Evolutionary conservation across 331 rosid genomes (phyloP).

Genomic region (Dryas integrifolia): DNA sequence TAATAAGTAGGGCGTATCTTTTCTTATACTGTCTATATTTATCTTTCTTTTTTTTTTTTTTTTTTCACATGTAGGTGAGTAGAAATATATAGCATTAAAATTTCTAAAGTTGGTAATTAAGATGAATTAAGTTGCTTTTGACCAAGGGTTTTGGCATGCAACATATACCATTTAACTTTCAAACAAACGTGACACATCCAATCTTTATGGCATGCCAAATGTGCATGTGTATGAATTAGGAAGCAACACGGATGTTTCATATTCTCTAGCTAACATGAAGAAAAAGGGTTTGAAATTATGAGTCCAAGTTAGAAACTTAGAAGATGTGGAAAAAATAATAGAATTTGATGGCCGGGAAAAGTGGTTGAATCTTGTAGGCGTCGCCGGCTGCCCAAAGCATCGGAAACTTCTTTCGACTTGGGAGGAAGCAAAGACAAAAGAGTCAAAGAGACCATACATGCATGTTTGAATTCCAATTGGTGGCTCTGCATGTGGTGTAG

Average conservation of each 20-base stretch:
- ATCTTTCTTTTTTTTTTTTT: no score
- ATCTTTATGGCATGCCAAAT: background rate
- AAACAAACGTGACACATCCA: slow-evolving; percentile 4
- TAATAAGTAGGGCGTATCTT: no score
- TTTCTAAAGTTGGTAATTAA: no score
- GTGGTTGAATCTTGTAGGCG: background rate
- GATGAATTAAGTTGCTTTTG: background rate
- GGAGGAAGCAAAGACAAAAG: background rate
- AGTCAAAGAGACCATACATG: background rate
- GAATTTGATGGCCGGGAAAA: background rate
- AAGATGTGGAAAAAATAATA: background rate
- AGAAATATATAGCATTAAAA: no score
- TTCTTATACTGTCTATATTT: no score
- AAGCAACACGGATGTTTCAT: slow-evolving; percentile 13
- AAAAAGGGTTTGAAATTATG: background rate
- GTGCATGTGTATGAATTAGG: slow-evolving; percentile 12
- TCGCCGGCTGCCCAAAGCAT: slow-evolving; percentile 7
- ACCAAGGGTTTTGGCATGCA: slow-evolving; percentile 1
- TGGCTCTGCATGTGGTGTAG: background rate
- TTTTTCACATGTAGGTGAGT: no score
- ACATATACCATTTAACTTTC: background rate
- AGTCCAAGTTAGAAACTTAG: slow-evolving; percentile 21
- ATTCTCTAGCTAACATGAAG: background rate
- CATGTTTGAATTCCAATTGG: slow-evolving; percentile 16
- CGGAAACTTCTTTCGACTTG: background rate